Evolutionary conservation across 2,329 filamentous ascomycete genomes (phyloP), one percentile per base, ranked within the genome.

Genomic region (Trichophyton verrucosum): DNA sequence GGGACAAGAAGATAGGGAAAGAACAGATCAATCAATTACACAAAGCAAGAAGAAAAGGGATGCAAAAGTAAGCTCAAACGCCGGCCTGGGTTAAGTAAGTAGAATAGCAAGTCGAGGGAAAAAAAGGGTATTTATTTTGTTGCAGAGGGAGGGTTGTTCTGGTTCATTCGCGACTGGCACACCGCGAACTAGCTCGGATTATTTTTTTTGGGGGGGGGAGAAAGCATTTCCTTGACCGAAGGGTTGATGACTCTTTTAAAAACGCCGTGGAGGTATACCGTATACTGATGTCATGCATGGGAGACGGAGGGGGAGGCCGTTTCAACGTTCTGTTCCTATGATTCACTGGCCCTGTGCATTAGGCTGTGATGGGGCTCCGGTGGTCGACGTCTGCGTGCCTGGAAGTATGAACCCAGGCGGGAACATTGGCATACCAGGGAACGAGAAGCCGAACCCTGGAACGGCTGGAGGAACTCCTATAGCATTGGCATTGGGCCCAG

Each of bases 401-500:
- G 53, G 60, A 68, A 77, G 71, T 71, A 77, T 75, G 66, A 79
- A 79, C 11, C 76, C 76, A 20, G 76, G 74, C 59, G 76, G 76
- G 27, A 79, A 74, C 70, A 77, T 75, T 46, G 76, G 75, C 74
- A 78, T 78, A 17, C 75, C 75, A 9, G 76, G 72, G 62, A 79
- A 77, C 42, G 78, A 78, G 66, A 82, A 82, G 7, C 80, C 80
- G 63, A 82, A 82, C 2, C 78, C 77, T 51, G 80, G 80, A 4
- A 82, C 78, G 5, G 79, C 75, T 13, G 80, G 80, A 2, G 80
- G 76, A 2, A 81, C 80, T 7, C 76, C 79, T 30, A 81, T 76
- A 57, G 76, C 76, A 63, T 72, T 76, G 61, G 70, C 74, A 58
- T 59, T 69, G 57, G 63, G 62, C 44, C 63, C 63, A 8, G 63